These are phyloP conservation scores for Polygonum maritimum DNA, from an alignment of 148 eudicot genomes.

Conservation along the genomic window DNA sequence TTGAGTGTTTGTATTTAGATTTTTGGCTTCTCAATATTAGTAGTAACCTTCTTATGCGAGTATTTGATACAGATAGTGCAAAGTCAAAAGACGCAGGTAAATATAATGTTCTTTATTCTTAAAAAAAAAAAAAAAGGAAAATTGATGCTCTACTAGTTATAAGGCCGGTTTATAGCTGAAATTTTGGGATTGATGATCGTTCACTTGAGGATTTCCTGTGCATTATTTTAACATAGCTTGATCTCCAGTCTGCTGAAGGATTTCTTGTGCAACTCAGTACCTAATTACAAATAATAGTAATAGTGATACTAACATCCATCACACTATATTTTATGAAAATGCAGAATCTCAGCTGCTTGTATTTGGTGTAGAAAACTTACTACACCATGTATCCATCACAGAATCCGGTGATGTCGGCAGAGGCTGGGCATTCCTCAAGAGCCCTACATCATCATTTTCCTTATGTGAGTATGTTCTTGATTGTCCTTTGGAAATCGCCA, in stretches of 20 bases:
- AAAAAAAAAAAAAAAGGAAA: too few relatives aligned
- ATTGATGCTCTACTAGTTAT: too few relatives aligned
- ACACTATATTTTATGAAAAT: neutral
- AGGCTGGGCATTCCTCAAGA: constrained; percentile 14
- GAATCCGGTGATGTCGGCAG: constrained; percentile 21
- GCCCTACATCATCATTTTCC: constrained; percentile 18
- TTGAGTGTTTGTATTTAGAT: neutral
- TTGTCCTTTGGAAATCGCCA: neutral
- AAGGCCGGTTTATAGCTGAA: neutral
- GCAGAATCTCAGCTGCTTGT: constrained; percentile 10
- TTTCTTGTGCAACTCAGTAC: neutral
- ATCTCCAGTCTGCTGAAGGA: neutral
- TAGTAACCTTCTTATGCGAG: too few relatives aligned
- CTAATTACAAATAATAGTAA: neutral
- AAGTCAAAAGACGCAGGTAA: too few relatives aligned
- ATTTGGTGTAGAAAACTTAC: constrained; percentile 14
- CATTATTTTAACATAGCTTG: neutral
- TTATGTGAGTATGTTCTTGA: neutral
- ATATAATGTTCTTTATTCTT: too few relatives aligned
- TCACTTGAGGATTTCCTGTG: neutral
- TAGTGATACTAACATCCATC: neutral
- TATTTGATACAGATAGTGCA: too few relatives aligned
- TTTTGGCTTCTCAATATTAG: too few relatives aligned
- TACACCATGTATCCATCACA: constrained; percentile 16
- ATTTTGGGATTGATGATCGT: neutral